Evolutionary conservation across 176 grass and related monocot genomes (phyloP).

Genomic region (Rhipidocladum racemiflorum): DNA sequence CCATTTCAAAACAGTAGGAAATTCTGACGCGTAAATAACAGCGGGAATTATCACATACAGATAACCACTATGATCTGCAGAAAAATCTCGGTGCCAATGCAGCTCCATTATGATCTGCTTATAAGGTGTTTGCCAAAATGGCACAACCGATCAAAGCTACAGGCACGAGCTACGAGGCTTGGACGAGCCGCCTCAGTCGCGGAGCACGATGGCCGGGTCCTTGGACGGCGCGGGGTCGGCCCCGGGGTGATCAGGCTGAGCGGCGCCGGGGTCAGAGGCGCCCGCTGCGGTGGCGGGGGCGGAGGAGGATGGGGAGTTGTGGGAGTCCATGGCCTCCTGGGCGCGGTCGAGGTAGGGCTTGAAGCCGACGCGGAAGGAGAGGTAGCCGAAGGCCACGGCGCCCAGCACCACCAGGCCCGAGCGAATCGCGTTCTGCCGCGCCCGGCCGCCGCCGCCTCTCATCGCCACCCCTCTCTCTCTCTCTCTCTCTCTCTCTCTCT

Average conservation of each 20-base stretch:
- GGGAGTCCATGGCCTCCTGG: slow-evolving; percentile 52
- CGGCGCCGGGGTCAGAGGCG: neutral
- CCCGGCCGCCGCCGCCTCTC: slow-evolving; percentile 30
- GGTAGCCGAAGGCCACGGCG: slow-evolving; percentile 72
- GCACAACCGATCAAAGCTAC: neutral
- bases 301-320: neutral
- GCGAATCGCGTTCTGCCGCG: slow-evolving; percentile 63
- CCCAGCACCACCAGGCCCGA: slow-evolving; percentile 82
- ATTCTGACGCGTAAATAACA: neutral
- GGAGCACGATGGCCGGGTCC: slow-evolving; percentile 44
- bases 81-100: neutral
- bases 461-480: neutral
- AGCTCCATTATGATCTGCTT: neutral
- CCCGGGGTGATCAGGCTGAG: neutral
- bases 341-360: slow-evolving; percentile 81
- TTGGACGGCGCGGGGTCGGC: slow-evolving; percentile 11
- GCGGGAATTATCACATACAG: too few relatives aligned
- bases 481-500: neutral
- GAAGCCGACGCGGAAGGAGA: slow-evolving; percentile 80
- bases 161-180: too few relatives aligned
- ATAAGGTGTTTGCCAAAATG: slow-evolving; percentile 41
- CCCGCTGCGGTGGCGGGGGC: neutral
- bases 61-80: neutral
- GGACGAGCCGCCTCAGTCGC: slow-evolving; percentile 15
- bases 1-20: neutral